Evolutionary conservation across 441 rosid genomes (phyloP).

Genomic region (Erodium trifolium): DNA sequence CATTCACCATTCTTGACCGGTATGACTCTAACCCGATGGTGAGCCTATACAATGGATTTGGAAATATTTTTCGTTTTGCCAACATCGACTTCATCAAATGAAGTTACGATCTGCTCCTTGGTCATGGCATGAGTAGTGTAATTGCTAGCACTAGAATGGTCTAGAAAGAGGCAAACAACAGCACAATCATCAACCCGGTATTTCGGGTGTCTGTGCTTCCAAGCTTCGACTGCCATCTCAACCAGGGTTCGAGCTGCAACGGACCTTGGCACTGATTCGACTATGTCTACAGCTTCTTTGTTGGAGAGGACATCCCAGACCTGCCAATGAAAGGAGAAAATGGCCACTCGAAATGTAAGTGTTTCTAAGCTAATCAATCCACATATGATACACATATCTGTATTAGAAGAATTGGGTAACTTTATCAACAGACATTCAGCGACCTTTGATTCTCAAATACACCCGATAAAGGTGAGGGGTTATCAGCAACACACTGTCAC

Average conservation of each 20-base stretch:
- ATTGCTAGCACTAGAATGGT: slow-evolving; percentile 10
- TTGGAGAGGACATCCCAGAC: slow-evolving; percentile 29
- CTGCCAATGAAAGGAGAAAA: slow-evolving; percentile 7
- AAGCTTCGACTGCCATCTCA: slow-evolving; percentile 19
- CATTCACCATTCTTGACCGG: too few relatives aligned
- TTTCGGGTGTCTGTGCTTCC: slow-evolving; percentile 22
- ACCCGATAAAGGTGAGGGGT: too few relatives aligned
- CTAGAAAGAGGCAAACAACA: slow-evolving; percentile 23
- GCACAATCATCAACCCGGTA: slow-evolving; percentile 26
- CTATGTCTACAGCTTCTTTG: slow-evolving; percentile 20
- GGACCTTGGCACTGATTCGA: slow-evolving; percentile 17
- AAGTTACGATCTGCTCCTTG: slow-evolving; percentile 8
- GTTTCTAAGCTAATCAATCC: neutral
- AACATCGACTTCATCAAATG: neutral
- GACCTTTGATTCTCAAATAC: too few relatives aligned
- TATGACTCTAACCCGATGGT: too few relatives aligned
- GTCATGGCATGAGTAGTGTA: neutral
- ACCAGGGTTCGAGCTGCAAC: slow-evolving; percentile 20
- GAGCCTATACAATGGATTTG: too few relatives aligned
- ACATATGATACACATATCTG: neutral
- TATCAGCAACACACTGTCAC: too few relatives aligned
- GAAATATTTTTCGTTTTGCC: neutral
- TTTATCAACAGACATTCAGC: too few relatives aligned
- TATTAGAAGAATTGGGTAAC: neutral
- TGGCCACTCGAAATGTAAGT: neutral